Evolutionary conservation across 305 asterid genomes (phyloP), one percentile per base, ranked within the genome.

Genomic region (Fraxinus paxiana): DNA sequence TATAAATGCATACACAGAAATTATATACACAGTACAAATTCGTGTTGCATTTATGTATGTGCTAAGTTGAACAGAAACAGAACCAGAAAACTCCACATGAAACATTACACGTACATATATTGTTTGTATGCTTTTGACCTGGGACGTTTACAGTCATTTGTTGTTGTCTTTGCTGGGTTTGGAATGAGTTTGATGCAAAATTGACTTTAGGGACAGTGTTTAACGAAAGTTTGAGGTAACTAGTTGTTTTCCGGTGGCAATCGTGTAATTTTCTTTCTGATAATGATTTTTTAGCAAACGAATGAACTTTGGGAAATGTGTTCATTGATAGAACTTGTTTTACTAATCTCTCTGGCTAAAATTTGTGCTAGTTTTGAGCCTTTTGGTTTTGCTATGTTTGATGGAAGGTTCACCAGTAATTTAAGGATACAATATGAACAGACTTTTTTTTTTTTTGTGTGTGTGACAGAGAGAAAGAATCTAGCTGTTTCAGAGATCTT

Each of bases 151-250:
- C 10, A 13, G 43, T 38, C 75, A 73, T 78, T 48, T 71, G 69
- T 78, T 80, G 63, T 71, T 59, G 81, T 85, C 34, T 77, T 54
- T 76, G 84, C 69, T 56, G 41, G 35, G 0, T 77, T 20, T 80
- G 76, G 80, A 76, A 37, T 22, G 48, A 37, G 35, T 54, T 76
- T 76, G 80, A 56, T 79, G 73, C 82, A 73, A 33, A 51, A 78
- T 83, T 79, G 88, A 83, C 87, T 79, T 77, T 61, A 28, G 38
- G 70, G 81, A 34, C 18, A 73, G 28, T 28, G 37, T 30, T 12
- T 6, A 13, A 34, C 22, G n/a, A 34, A 15, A 72, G 41, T 7
- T 37, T 51, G 2, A 54, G 20, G 41, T 34, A 69, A 75, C 46
- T 80, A 46, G 56, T 46, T 46, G 65, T 46, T 26, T 84, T 51